phyloP scores from a whole-genome alignment of 2,329 filamentous ascomycete genomes.

The Trichoderma sp. region DNA sequence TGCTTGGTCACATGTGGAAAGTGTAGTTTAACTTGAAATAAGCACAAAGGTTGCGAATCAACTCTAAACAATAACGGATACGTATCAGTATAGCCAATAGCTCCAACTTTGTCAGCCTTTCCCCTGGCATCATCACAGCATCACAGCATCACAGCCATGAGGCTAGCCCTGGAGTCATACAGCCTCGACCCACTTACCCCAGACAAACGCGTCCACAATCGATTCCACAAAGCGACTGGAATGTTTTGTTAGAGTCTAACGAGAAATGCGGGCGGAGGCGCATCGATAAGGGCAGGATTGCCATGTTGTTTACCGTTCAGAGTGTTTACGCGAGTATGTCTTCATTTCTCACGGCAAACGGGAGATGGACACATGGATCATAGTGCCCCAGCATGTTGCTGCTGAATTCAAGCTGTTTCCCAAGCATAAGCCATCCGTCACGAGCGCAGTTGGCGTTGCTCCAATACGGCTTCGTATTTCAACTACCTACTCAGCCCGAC shows the following conservation, averaged over 20 bases:
- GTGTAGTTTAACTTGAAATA: neutral
- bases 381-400: neutral
- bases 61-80: neutral
- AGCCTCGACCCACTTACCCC: slow-evolving; percentile 3
- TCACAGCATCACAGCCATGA: neutral
- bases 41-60: neutral
- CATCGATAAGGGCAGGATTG: neutral
- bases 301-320: neutral
- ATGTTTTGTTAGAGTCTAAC: neutral
- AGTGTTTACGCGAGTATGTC: neutral
- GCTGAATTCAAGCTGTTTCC: neutral
- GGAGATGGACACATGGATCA: slow-evolving; percentile 5
- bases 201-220: neutral
- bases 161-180: neutral
- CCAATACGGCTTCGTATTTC: neutral
- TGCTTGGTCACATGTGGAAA: neutral
- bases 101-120: neutral
- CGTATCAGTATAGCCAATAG: neutral
- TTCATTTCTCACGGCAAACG: neutral
- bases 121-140: neutral
- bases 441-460: neutral
- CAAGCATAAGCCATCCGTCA: neutral
- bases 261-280: neutral
- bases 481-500: neutral
- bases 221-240: neutral